A percentile compares a stretch with the other conserved stretches of the same genome.
Conservation (phyloP, 148 eudicot genomes). For the Simmondsia chinensis region DNA sequence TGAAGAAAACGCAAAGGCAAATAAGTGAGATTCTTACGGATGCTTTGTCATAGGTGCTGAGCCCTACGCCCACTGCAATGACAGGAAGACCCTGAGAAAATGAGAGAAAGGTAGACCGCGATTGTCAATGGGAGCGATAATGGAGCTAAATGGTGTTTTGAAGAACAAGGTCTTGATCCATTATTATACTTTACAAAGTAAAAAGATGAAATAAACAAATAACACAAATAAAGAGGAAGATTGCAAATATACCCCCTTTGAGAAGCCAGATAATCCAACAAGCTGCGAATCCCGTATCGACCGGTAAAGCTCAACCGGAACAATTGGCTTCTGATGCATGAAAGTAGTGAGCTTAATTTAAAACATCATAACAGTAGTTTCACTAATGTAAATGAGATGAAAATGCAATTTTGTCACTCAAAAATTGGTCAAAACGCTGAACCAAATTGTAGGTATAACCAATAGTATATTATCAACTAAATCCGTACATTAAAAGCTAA, state of each 20-base stretch:
- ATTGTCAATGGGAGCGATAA: not conserved
- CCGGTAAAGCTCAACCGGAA: conserved; percentile 66
- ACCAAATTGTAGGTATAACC: too few relatives aligned
- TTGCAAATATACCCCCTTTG: conserved; percentile 84
- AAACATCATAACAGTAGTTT: not conserved
- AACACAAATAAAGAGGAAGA: not conserved
- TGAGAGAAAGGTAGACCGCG: not conserved
- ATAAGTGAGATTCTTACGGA: conserved; percentile 47
- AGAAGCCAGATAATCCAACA: conserved; percentile 79
- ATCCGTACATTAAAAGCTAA: too few relatives aligned
- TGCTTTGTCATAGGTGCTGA: conserved; percentile 87
- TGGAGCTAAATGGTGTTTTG: not conserved
- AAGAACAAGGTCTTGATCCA: not conserved
- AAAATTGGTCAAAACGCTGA: too few relatives aligned
- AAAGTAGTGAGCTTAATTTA: conserved; percentile 5
- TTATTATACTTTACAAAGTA: not conserved
- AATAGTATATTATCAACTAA: too few relatives aligned
- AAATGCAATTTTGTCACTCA: conserved; percentile 3
- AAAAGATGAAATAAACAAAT: not conserved
- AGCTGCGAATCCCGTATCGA: conserved; percentile 85
- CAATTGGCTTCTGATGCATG: conserved; percentile 73
- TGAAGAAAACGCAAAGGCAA: not conserved
- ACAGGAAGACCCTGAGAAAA: conserved; percentile 78
- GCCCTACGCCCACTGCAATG: conserved; percentile 86
- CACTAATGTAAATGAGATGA: not conserved